phyloP scores from a whole-genome alignment of 148 eudicot genomes.

The Rhododendron henanense region DNA sequence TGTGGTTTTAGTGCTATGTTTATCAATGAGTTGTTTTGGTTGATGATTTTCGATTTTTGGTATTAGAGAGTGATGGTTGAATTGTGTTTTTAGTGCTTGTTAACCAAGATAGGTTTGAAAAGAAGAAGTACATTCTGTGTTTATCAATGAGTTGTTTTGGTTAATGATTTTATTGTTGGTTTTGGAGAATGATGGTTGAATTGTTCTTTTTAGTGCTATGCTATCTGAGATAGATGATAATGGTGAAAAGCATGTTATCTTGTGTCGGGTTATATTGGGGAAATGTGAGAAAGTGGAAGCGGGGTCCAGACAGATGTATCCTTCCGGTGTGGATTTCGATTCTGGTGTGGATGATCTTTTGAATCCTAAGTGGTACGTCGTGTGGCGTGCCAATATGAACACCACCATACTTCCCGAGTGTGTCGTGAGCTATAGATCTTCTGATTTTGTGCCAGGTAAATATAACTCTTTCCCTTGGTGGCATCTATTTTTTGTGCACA shows the following conservation, averaged over 20 bases:
- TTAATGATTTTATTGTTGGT: background rate
- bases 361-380: conserved; percentile 55
- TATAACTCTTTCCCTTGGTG: background rate
- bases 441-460: conserved; percentile 35
- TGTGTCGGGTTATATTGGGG: conserved; percentile 65
- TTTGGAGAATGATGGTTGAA: conserved; percentile 7
- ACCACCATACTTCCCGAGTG: conserved; percentile 62
- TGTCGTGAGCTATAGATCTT: conserved; percentile 52
- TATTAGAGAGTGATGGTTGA: conserved; percentile 5
- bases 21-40: background rate
- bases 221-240: conserved; percentile 44
- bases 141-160: background rate
- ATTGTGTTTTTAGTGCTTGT: conserved; percentile 1
- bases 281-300: conserved; percentile 46
- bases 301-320: conserved; percentile 54
- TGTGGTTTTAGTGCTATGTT: background rate
- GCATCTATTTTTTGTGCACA: background rate
- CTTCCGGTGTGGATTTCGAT: conserved; percentile 46
- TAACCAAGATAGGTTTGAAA: background rate
- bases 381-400: conserved; percentile 64
- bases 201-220: conserved; percentile 36
- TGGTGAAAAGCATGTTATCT: conserved; percentile 57
- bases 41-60: background rate
- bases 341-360: conserved; percentile 55
- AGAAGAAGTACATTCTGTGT: background rate